These are phyloP conservation scores for Cydonia oblonga DNA, from an alignment of 331 rosid genomes.

Conservation along the genomic window DNA sequence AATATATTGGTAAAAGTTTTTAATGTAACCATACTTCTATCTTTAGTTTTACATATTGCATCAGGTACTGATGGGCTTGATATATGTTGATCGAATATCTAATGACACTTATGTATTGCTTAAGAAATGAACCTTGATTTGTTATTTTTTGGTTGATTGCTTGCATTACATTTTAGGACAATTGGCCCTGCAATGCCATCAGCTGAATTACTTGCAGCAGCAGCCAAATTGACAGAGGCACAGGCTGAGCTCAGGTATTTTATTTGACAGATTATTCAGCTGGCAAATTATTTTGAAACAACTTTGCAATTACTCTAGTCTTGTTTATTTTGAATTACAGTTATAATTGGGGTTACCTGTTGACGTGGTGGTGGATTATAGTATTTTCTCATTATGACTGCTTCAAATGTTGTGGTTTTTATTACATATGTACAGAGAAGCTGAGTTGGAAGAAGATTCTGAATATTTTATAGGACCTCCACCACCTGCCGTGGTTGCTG, in stretches of 20 bases:
- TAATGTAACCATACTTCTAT: background rate
- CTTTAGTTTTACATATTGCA: background rate
- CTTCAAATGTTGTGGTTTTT: background rate
- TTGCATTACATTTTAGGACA: conserved; percentile 31
- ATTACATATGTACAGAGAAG: conserved; percentile 37
- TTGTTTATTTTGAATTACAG: background rate
- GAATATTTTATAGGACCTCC: conserved; percentile 77
- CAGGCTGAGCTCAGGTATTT: conserved; percentile 66
- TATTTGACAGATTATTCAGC: background rate
- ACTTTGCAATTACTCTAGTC: background rate
- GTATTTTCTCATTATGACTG: background rate
- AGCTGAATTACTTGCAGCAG: conserved; percentile 88
- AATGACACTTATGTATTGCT: background rate
- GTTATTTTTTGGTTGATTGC: background rate
- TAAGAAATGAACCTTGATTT: background rate
- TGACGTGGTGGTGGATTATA: too few species aligned
- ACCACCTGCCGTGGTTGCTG: conserved; percentile 77
- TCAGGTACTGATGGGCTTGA: background rate
- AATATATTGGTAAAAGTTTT: background rate
- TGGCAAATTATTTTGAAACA: background rate
- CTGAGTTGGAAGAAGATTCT: conserved; percentile 57
- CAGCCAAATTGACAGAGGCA: conserved; percentile 91
- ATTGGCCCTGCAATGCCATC: conserved; percentile 97
- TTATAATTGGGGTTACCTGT: background rate
- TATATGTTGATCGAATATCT: background rate